These are phyloP conservation scores for Oryza officinalis DNA, from an alignment of 176 grass and related monocot genomes.

Conservation along the genomic window DNA sequence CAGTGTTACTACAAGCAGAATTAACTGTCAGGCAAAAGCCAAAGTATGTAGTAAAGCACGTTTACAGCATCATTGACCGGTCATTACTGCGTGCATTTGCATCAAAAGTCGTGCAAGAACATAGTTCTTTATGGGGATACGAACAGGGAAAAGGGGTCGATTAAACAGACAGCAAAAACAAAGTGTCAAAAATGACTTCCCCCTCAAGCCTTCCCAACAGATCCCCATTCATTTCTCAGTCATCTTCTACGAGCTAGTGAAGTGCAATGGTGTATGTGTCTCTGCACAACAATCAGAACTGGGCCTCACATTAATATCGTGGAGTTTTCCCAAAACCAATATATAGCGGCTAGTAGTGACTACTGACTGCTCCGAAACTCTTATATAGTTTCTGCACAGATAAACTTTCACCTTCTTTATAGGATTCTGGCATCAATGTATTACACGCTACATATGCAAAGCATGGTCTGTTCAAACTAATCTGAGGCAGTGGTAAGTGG, in stretches of 20 bases:
- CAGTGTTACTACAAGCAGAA: slow-evolving; percentile 4
- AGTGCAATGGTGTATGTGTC: neutral
- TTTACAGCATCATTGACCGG: slow-evolving; percentile 76
- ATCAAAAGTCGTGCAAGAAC: slow-evolving; percentile 71
- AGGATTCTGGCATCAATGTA: slow-evolving; percentile 30
- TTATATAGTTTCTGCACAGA: slow-evolving; percentile 9
- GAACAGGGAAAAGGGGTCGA: slow-evolving; percentile 42
- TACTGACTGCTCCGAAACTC: neutral
- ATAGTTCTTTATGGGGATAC: slow-evolving; percentile 64
- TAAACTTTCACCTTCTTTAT: slow-evolving; percentile 29
- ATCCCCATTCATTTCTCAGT: slow-evolving; percentile 41
- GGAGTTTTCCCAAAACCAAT: slow-evolving; percentile 4
- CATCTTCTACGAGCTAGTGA: neutral
- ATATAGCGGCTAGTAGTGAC: neutral
- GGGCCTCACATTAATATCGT: neutral
- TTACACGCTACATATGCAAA: slow-evolving; percentile 23
- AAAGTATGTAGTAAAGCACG: slow-evolving; percentile 53
- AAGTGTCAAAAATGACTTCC: slow-evolving; percentile 40
- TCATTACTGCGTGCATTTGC: slow-evolving; percentile 82
- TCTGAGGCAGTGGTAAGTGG: slow-evolving; percentile 43
- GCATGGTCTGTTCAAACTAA: slow-evolving; percentile 55
- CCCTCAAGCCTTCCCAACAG: slow-evolving; percentile 56
- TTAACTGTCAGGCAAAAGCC: slow-evolving; percentile 45
- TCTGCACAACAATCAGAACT: slow-evolving; percentile 4
- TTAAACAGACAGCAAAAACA: slow-evolving; percentile 34